Base-by-base conservation (phyloP, 352 stramenopile species). In the Chrysophaeum taylorii region DNA sequence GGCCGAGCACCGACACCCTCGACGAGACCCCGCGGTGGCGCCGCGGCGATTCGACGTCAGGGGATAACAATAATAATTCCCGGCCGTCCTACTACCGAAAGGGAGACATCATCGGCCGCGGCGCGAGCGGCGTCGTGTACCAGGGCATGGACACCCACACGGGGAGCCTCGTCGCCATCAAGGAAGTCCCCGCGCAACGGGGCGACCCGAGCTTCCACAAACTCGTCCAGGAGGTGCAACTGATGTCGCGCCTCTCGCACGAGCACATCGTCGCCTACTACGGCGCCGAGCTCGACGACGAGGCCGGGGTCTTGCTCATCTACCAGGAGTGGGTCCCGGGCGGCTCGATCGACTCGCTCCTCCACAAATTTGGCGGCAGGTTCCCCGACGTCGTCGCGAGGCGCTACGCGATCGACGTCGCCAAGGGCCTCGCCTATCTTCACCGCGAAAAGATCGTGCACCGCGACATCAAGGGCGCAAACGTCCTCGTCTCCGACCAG, bases 251-350 rank as follows among this genome's bases (percentile, higher is more conserved):
- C 70, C 82, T 97, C 37, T 84, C 81, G 60, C 93, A 98, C 79
- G 83, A 86, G 37, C 94, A 98, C 73, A 97, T 98, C 79, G 93
- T 98, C 57, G 81, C 83, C 75, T 97, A 92, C 73, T 75, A 94
- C 35, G 90, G 90, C 81, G 92, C 89, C 75, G 92, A 89, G 83
- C 87, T 80, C 54, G 82, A 94, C 63, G 81, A 82, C 42, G 82
- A 80, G 35, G 82, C 82, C 5, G 84, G 80, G 35, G 72, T 85
- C 64, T 86, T 98, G 45, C 90, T 88, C 74, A 96, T 98, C 73
- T 97, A 97, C 78, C 94, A 97, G 85, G 90, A 98, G 79, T 98
- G 94, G 78, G 87, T 96, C 5, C 85, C 92, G 2, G 90, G 89
- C 38, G 91, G 92, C 0, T 92, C 86, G 0, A 90, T 93, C 54